Evolutionary conservation across 2,329 filamentous ascomycete genomes (phyloP).

Genomic region (Epichloe typhina): DNA sequence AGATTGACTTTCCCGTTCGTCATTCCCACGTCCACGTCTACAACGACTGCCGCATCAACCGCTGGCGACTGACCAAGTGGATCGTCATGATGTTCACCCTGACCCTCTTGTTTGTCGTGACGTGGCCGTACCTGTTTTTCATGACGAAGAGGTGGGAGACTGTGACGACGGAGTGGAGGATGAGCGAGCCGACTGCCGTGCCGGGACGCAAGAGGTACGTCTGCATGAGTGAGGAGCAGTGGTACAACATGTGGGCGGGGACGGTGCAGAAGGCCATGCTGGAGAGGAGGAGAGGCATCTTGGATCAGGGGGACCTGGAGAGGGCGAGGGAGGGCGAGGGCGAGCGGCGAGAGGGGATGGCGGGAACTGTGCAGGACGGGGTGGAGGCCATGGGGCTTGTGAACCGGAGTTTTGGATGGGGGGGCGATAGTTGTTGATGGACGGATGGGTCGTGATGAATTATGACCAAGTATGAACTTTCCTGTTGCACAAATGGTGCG

Average conservation of each 20-base stretch:
- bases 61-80: conserved; percentile 51
- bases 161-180: conserved; percentile 43
- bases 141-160: conserved; percentile 55
- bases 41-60: conserved; percentile 47
- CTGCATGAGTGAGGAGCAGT: conserved; percentile 42
- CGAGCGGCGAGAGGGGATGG: conserved; percentile 26
- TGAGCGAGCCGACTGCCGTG: conserved; percentile 18
- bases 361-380: conserved; percentile 33
- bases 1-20: conserved; percentile 45
- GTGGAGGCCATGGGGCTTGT: conserved; percentile 37
- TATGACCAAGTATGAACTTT: not conserved
- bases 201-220: conserved; percentile 32
- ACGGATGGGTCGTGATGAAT: not conserved
- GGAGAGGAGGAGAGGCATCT: conserved; percentile 38
- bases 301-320: conserved; percentile 44
- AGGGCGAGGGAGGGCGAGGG: conserved; percentile 17
- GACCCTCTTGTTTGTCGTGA: conserved; percentile 54
- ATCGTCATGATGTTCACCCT: conserved; percentile 52
- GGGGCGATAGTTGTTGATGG: conserved; percentile 21
- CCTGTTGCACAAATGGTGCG: not conserved
- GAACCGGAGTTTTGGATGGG: conserved; percentile 42
- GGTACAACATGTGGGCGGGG: conserved; percentile 49
- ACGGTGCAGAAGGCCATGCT: conserved; percentile 47
- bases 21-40: conserved; percentile 48
- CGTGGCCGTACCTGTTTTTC: conserved; percentile 59